A percentile compares a stretch with the other conserved stretches of the same genome.
Evolutionary conservation across 176 grass and related monocot genomes (phyloP).

Genomic region (Puya raimondii): DNA sequence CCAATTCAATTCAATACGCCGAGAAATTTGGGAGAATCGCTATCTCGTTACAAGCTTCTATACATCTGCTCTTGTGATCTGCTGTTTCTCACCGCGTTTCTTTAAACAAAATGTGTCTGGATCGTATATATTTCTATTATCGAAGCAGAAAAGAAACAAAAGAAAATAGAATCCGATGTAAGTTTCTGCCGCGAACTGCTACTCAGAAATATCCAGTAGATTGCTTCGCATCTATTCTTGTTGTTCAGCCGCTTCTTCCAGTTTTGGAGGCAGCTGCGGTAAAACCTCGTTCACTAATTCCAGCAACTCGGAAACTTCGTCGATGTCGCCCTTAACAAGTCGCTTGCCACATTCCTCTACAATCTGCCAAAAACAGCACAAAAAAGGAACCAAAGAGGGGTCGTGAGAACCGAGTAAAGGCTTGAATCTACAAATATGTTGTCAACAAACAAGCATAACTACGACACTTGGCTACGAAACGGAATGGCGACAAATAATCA

Average conservation of each 20-base stretch:
- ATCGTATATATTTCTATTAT: too few species aligned
- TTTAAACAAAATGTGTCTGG: too few species aligned
- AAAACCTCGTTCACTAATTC: slow-evolving; percentile 38
- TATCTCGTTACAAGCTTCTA: too few species aligned
- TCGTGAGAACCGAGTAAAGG: neutral
- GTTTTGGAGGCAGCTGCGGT: slow-evolving; percentile 23
- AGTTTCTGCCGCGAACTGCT: neutral
- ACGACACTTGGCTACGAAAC: too few species aligned
- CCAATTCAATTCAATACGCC: too few species aligned
- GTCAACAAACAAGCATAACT: too few species aligned
- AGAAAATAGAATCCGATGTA: neutral
- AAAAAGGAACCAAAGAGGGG: neutral
- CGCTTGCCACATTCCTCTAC: slow-evolving; percentile 38
- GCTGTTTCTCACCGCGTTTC: too few species aligned
- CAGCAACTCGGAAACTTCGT: slow-evolving; percentile 27
- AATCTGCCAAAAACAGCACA: slow-evolving; percentile 13
- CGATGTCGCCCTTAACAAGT: slow-evolving; percentile 20
- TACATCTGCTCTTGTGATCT: too few species aligned
- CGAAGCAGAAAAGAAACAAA: too few species aligned
- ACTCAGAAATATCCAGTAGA: neutral
- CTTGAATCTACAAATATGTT: too few species aligned
- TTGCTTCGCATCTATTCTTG: neutral
- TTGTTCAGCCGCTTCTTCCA: slow-evolving; percentile 8
- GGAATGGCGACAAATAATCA: too few species aligned
- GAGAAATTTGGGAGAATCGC: too few species aligned